phyloP scores from a whole-genome alignment of 75 land plant genomes.

The Larix kaempferi region DNA sequence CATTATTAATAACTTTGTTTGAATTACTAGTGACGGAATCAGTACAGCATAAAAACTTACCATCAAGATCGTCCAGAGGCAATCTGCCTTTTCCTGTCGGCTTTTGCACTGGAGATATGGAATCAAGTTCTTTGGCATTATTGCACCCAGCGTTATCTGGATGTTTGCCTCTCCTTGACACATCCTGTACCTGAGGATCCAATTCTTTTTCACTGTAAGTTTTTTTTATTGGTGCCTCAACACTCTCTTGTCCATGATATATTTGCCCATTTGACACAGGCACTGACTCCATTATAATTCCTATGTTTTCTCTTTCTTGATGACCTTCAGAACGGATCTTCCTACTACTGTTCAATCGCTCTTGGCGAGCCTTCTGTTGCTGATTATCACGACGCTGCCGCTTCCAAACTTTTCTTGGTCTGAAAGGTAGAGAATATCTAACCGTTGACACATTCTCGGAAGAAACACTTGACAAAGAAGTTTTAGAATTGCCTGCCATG shows the following conservation, averaged over 20 bases:
- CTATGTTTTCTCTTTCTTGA: constrained; percentile 3
- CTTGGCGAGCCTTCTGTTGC: constrained; percentile 78
- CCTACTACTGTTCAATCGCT: constrained; percentile 64
- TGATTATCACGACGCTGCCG: constrained; percentile 51
- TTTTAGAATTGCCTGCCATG: constrained; percentile 11
- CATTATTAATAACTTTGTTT: neutral
- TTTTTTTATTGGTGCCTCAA: neutral
- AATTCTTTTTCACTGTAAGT: constrained; percentile 5
- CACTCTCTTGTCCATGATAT: neutral
- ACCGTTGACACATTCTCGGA: neutral
- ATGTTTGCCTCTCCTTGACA: neutral
- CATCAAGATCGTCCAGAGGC: neutral
- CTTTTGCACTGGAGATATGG: neutral
- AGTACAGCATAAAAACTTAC: neutral
- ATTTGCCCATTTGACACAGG: constrained; percentile 1
- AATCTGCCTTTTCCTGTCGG: neutral
- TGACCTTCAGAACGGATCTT: constrained; percentile 45
- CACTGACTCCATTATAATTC: neutral
- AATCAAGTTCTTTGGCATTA: neutral
- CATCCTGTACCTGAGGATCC: neutral
- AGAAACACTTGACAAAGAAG: constrained; percentile 7
- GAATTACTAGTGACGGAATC: neutral
- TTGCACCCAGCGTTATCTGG: neutral
- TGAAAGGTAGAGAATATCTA: constrained; percentile 27
- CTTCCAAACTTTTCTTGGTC: constrained; percentile 49